A percentile compares a stretch with the other conserved stretches of the same genome.
These are phyloP conservation scores for Annulohypoxylon moriforme DNA, from an alignment of 495 filamentous ascomycete species.

Conservation along the genomic window DNA sequence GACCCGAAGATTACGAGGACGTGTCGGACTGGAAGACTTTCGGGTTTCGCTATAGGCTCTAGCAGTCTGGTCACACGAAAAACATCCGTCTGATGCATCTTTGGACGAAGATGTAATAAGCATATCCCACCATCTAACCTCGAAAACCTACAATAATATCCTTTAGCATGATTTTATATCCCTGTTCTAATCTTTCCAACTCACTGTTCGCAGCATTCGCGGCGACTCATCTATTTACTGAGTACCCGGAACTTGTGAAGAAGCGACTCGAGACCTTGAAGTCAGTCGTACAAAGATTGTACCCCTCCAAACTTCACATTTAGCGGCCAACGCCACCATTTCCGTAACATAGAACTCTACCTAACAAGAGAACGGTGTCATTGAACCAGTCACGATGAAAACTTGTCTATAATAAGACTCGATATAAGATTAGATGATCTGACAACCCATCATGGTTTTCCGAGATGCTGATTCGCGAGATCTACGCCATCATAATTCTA, in stretches of 20 bases:
- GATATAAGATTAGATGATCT: background rate
- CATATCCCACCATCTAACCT: slow-evolving; percentile 1
- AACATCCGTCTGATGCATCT: background rate
- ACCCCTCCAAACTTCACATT: background rate
- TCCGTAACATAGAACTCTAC: background rate
- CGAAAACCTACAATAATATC: background rate
- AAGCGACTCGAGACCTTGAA: slow-evolving; percentile 7
- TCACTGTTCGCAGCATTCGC: no score
- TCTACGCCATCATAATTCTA: background rate
- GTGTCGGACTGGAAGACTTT: slow-evolving; percentile 63
- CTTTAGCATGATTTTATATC: background rate
- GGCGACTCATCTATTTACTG: no score
- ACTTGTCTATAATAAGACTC: background rate
- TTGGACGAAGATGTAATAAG: background rate
- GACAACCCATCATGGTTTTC: background rate
- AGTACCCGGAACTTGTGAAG: no score
- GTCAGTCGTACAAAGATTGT: background rate
- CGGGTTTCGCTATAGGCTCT: slow-evolving; percentile 64
- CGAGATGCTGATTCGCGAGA: background rate
- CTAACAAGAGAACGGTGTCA: background rate
- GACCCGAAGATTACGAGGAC: slow-evolving; percentile 62
- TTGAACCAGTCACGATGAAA: background rate
- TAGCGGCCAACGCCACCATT: slow-evolving; percentile 15
- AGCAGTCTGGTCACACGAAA: background rate
- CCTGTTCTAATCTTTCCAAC: background rate